Evolutionary conservation across 768 basidiomycete genomes (phyloP).

Genomic region (Termitomyces titanicus): DNA sequence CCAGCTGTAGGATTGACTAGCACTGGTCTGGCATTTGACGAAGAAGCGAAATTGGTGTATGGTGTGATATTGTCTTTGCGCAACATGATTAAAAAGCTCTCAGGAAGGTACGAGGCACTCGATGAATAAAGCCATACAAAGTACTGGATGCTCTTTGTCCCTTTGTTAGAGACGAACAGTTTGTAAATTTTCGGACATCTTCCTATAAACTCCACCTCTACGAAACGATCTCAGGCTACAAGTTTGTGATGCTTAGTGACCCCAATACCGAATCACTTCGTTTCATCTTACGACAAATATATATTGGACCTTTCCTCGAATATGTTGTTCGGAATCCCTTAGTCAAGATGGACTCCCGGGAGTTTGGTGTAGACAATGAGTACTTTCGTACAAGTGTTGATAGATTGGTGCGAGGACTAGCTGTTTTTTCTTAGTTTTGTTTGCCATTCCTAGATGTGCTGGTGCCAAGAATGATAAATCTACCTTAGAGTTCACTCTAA

Average conservation of each 20-base stretch:
- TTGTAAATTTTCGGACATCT: slow-evolving; percentile 87
- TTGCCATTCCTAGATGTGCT: background rate
- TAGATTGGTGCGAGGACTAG: slow-evolving; percentile 62
- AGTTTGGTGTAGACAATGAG: slow-evolving; percentile 89
- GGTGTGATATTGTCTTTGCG: slow-evolving; percentile 88
- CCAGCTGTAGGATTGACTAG: slow-evolving; percentile 32
- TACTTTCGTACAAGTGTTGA: slow-evolving; percentile 82
- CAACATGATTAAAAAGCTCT: slow-evolving; percentile 94
- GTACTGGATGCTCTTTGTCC: background rate
- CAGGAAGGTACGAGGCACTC: slow-evolving; percentile 58
- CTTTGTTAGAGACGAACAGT: slow-evolving; percentile 74
- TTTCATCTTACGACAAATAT: slow-evolving; percentile 81
- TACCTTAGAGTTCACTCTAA: background rate
- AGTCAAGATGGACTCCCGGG: slow-evolving; percentile 75
- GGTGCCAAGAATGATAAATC: background rate
- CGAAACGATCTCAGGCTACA: slow-evolving; percentile 90
- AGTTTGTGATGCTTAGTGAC: slow-evolving; percentile 92
- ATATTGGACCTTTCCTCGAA: slow-evolving; percentile 91
- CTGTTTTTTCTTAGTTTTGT: slow-evolving; percentile 34
- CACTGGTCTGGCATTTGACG: slow-evolving; percentile 84
- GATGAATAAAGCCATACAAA: background rate
- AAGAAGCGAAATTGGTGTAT: slow-evolving; percentile 96
- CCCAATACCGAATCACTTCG: slow-evolving; percentile 80
- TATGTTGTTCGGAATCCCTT: slow-evolving; percentile 93
- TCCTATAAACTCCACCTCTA: slow-evolving; percentile 91